phyloP scores from a whole-genome alignment of 73 alveolate species.

The Loxodes magnus region DNA sequence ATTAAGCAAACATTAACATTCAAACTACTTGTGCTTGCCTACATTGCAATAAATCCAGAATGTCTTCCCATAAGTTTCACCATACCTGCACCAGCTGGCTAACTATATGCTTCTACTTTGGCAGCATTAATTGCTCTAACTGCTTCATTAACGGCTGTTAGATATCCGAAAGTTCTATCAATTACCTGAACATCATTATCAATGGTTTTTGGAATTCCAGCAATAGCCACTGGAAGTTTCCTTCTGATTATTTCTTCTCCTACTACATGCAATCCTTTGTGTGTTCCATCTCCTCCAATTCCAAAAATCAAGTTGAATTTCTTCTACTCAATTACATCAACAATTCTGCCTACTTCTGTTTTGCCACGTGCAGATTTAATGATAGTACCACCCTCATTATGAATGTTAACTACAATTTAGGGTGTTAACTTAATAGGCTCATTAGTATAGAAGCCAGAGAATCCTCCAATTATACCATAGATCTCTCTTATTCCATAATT shows the following conservation, averaged over 20 bases:
- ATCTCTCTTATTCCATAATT: slow-evolving; percentile 78
- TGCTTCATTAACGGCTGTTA: slow-evolving; percentile 94
- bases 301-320: slow-evolving; percentile 75
- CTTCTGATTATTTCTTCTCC: slow-evolving; percentile 45
- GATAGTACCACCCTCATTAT: slow-evolving; percentile 83
- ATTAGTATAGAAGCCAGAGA: slow-evolving; percentile 27
- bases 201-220: slow-evolving; percentile 96
- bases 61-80: slow-evolving; percentile 98
- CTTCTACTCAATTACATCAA: slow-evolving; percentile 35
- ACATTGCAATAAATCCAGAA: slow-evolving; percentile 95
- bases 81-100: slow-evolving; percentile 90
- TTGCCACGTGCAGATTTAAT: slow-evolving; percentile 89
- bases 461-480: slow-evolving; percentile 86
- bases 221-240: slow-evolving; percentile 55
- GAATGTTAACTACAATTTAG: slow-evolving; percentile 47
- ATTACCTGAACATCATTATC: slow-evolving; percentile 98
- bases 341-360: slow-evolving; percentile 68
- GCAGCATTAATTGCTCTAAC: slow-evolving; percentile 88
- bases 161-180: slow-evolving; percentile 94
- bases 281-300: slow-evolving; percentile 99
- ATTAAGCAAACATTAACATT: slow-evolving; percentile 93
- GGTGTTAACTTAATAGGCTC: slow-evolving; percentile 56
- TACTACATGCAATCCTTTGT: slow-evolving; percentile 69
- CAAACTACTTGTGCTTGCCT: slow-evolving; percentile 83
- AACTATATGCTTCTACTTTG: slow-evolving; percentile 92